phyloP scores from a whole-genome alignment of 2,329 filamentous ascomycete species.

The Epicoccum sorghinum region DNA sequence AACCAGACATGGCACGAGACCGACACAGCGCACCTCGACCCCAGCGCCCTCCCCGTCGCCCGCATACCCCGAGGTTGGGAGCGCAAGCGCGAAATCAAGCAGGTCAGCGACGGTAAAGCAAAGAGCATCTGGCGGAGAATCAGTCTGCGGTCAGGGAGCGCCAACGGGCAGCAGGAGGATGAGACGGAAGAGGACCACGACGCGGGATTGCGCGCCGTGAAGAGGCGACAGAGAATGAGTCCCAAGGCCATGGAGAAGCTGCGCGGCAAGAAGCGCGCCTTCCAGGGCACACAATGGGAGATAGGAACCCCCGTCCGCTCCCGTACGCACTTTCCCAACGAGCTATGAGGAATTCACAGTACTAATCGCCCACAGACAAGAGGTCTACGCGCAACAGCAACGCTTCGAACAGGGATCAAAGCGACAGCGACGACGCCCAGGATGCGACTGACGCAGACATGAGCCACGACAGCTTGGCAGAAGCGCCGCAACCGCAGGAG shows the following conservation, averaged over 20 bases:
- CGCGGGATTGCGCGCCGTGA: slow-evolving; percentile 51
- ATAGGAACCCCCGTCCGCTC: slow-evolving; percentile 43
- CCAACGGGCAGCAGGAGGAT: slow-evolving; percentile 21
- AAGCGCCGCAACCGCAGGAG: neutral
- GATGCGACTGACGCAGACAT: slow-evolving; percentile 22
- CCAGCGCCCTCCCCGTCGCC: slow-evolving; percentile 48
- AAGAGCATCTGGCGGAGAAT: slow-evolving; percentile 58
- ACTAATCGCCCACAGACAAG: slow-evolving; percentile 37
- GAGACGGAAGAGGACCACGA: slow-evolving; percentile 32
- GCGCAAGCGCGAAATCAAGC: slow-evolving; percentile 52
- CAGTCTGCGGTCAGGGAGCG: slow-evolving; percentile 37
- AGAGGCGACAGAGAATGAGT: slow-evolving; percentile 51
- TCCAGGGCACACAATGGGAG: slow-evolving; percentile 47
- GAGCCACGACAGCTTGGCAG: slow-evolving; percentile 18
- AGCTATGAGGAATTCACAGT: neutral
- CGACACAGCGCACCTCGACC: slow-evolving; percentile 51
- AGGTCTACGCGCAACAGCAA: slow-evolving; percentile 14
- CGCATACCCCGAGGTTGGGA: slow-evolving; percentile 58
- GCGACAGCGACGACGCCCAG: slow-evolving; percentile 19
- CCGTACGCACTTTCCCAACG: slow-evolving; percentile 29
- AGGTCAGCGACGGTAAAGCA: slow-evolving; percentile 42
- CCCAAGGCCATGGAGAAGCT: slow-evolving; percentile 39
- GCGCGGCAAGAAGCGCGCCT: slow-evolving; percentile 37
- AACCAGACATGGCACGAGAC: slow-evolving; percentile 49
- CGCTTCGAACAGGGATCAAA: slow-evolving; percentile 8